These are phyloP conservation scores for Pestalotiopsis fici DNA, from an alignment of 2,329 filamentous ascomycete genomes.

Conservation along the genomic window DNA sequence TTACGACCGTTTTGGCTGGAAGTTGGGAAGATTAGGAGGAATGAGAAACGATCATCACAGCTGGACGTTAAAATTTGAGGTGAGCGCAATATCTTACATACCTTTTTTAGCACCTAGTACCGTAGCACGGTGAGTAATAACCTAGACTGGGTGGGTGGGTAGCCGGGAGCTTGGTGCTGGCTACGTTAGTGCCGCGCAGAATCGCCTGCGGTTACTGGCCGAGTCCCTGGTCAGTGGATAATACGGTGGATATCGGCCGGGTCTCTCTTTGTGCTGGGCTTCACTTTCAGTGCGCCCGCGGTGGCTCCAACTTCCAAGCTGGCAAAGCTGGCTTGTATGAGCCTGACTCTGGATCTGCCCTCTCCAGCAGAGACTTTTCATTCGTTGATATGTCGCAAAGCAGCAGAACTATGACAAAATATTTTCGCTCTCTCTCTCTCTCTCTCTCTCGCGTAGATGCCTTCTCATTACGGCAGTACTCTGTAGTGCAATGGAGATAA, in stretches of 20 bases:
- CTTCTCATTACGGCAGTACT: neutral
- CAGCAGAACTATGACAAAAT: neutral
- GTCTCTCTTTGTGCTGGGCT: neutral
- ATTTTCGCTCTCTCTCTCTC: neutral
- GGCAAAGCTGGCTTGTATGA: neutral
- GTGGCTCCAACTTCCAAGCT: neutral
- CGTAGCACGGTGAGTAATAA: neutral
- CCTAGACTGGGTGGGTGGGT: neutral
- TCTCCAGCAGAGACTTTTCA: neutral
- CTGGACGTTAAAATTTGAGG: slow-evolving; percentile 1
- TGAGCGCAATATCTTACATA: slow-evolving; percentile 3
- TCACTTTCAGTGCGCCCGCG: neutral
- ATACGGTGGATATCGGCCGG: neutral
- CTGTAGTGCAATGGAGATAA: no score
- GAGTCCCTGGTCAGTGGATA: neutral
- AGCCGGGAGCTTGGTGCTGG: neutral
- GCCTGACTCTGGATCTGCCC: neutral
- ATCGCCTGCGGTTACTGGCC: neutral
- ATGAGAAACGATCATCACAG: neutral
- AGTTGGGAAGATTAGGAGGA: neutral
- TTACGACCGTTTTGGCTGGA: neutral
- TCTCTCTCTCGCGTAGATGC: neutral
- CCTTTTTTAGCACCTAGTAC: neutral
- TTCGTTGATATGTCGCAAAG: neutral
- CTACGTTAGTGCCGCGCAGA: neutral